Percentiles rank a stretch among this genome's conserved stretches.
These are phyloP conservation scores for Sporothrix inflata DNA, from an alignment of 2,329 filamentous ascomycete species.

Conservation along the genomic window DNA sequence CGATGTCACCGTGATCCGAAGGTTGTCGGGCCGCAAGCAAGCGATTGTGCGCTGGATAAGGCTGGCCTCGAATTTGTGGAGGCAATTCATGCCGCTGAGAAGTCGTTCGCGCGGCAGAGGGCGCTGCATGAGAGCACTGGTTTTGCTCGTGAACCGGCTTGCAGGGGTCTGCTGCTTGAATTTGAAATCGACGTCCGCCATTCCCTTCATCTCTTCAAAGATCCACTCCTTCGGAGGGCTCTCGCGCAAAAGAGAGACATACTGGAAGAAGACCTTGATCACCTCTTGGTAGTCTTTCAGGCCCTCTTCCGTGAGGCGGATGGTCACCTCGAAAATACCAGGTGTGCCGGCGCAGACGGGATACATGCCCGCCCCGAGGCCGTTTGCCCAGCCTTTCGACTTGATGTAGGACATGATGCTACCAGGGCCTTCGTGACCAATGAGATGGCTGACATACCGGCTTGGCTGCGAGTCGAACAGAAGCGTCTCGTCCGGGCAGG, in stretches of 20 bases:
- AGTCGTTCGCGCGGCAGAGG: slow-evolving; percentile 84
- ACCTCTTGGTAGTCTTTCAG: slow-evolving; percentile 81
- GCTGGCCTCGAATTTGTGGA: slow-evolving; percentile 80
- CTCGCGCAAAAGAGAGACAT: slow-evolving; percentile 83
- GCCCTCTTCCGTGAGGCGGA: slow-evolving; percentile 82
- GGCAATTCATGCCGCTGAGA: slow-evolving; percentile 74
- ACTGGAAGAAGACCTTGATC: slow-evolving; percentile 84
- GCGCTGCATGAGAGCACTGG: slow-evolving; percentile 89
- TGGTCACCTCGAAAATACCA: slow-evolving; percentile 76
- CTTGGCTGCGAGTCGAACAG: slow-evolving; percentile 81
- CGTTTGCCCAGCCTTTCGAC: slow-evolving; percentile 85
- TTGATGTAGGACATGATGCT: slow-evolving; percentile 91
- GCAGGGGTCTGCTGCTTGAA: slow-evolving; percentile 93
- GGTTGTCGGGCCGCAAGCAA: slow-evolving; percentile 83
- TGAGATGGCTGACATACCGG: slow-evolving; percentile 83
- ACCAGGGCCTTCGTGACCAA: slow-evolving; percentile 90
- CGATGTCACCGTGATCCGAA: slow-evolving; percentile 80
- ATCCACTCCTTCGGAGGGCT: slow-evolving; percentile 87
- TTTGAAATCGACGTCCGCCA: slow-evolving; percentile 91
- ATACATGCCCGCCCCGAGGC: slow-evolving; percentile 75
- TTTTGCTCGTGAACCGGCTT: slow-evolving; percentile 82
- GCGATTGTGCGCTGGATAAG: slow-evolving; percentile 74
- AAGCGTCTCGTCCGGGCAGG: slow-evolving; percentile 81
- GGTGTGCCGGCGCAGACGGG: slow-evolving; percentile 76
- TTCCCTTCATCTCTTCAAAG: slow-evolving; percentile 85